These are phyloP conservation scores for Trichoderma virens DNA, from an alignment of 495 filamentous ascomycete genomes.

Conservation along the genomic window DNA sequence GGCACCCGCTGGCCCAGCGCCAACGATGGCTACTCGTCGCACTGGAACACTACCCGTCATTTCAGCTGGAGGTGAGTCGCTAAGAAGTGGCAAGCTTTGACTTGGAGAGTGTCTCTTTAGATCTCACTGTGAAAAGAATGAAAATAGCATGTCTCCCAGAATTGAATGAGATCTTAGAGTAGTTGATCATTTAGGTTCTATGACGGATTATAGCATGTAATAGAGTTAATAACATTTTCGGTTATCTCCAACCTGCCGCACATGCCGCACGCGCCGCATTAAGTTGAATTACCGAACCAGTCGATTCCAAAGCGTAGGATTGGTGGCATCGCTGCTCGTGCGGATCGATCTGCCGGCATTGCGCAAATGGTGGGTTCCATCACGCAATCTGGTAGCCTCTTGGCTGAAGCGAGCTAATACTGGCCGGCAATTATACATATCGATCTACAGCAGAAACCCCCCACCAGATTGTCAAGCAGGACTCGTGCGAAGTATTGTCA, in stretches of 20 bases:
- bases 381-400: neutral
- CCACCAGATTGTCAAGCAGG: no score
- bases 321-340: neutral
- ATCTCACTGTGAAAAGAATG: no score
- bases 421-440: neutral
- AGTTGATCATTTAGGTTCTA: no score
- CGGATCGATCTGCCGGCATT: neutral
- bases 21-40: conserved; percentile 51
- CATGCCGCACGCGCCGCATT: neutral
- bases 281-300: neutral
- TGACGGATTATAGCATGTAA: neutral
- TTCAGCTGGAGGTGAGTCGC: neutral
- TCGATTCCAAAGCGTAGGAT: neutral
- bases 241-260: neutral
- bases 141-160: no score
- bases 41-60: conserved; percentile 21
- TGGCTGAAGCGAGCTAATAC: neutral
- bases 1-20: conserved; percentile 50
- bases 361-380: neutral
- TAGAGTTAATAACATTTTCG: neutral
- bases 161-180: no score
- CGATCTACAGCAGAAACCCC: no score
- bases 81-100: neutral
- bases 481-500: no score
- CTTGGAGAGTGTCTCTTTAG: no score